A percentile compares a stretch with the other conserved stretches of the same genome.
Conservation (phyloP, 805 yeast species). For the Metschnikowia colocasiae region DNA sequence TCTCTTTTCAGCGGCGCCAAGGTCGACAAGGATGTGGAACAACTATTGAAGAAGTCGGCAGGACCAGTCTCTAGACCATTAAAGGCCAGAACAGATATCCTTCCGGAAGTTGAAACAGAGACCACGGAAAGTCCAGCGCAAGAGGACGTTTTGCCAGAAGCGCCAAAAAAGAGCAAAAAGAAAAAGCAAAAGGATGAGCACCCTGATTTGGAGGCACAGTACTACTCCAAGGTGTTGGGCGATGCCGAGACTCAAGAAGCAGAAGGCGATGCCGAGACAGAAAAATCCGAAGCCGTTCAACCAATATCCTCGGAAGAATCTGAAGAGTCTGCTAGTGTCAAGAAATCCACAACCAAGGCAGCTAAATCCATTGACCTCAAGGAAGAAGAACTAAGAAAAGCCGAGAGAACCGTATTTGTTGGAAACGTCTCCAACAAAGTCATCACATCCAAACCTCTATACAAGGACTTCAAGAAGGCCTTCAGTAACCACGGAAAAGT, state of each 20-base stretch:
- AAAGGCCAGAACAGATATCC: conserved; percentile 30
- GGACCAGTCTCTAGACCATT: conserved; percentile 47
- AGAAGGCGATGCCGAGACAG: conserved; percentile 5
- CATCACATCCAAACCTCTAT: conserved; percentile 57
- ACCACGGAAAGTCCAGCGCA: conserved; percentile 11
- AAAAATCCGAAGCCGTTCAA: conserved; percentile 8
- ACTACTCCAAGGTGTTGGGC: conserved; percentile 16
- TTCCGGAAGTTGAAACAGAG: conserved; percentile 7
- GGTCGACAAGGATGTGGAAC: conserved; percentile 28
- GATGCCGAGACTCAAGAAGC: conserved; percentile 11
- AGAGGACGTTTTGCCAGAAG: neutral
- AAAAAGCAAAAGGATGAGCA: conserved; percentile 4
- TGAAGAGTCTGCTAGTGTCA: conserved; percentile 15
- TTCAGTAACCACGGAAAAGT: conserved; percentile 54
- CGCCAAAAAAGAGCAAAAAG: conserved; percentile 3
- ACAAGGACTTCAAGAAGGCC: conserved; percentile 62
- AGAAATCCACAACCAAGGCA: conserved; percentile 12
- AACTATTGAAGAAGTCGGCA: conserved; percentile 28
- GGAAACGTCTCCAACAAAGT: conserved; percentile 75
- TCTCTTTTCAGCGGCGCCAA: conserved; percentile 30
- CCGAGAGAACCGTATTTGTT: conserved; percentile 79
- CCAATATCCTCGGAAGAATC: conserved; percentile 18
- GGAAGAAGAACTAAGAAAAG: conserved; percentile 72
- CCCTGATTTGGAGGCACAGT: conserved; percentile 10
- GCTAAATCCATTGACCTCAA: conserved; percentile 59